phyloP scores from a whole-genome alignment of 306 rosid genomes.

The Carpinus fangiana region DNA sequence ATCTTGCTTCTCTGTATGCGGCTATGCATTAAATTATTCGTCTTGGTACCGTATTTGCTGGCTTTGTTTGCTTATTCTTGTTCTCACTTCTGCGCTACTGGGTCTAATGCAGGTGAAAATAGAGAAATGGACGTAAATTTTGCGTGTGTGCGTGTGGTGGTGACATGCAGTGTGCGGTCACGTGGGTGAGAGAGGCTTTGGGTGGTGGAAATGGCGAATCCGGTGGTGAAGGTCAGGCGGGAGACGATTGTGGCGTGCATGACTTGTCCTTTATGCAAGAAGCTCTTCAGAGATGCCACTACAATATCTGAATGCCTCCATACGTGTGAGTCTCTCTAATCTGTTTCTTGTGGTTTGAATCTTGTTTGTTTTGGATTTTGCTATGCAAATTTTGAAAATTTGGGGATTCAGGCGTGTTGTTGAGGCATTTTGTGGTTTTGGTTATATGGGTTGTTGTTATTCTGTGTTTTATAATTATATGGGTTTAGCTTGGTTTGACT shows the following conservation, averaged over 20 bases:
- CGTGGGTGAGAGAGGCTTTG: conserved; percentile 33
- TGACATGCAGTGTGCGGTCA: conserved; percentile 67
- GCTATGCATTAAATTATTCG: conserved; percentile 9
- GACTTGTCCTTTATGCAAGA: conserved; percentile 85
- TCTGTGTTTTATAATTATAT: conserved; percentile 27
- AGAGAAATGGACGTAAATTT: conserved; percentile 62
- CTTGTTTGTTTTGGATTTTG: conserved; percentile 7
- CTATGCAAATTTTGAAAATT: conserved; percentile 27
- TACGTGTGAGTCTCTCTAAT: conserved; percentile 64
- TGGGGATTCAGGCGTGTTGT: background rate
- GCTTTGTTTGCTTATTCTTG: conserved; percentile 14
- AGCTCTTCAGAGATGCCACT: conserved; percentile 79
- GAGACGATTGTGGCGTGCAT: conserved; percentile 82
- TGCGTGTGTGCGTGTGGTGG: conserved; percentile 10
- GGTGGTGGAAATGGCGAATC: conserved; percentile 70
- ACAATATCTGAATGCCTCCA: conserved; percentile 97
- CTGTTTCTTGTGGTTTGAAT: conserved; percentile 1
- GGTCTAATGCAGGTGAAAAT: conserved; percentile 41
- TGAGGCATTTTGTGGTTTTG: conserved; percentile 4
- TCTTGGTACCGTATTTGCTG: background rate
- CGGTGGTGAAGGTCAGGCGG: conserved; percentile 59
- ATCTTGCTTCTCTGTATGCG: conserved; percentile 7
- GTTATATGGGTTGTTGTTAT: conserved; percentile 23
- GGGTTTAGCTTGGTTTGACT: conserved; percentile 39
- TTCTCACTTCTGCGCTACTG: conserved; percentile 7